Evolutionary conservation across 2,329 filamentous ascomycete species (phyloP), one percentile per base, ranked within the genome.

Genomic region (Neopestalotiopsis rosae): DNA sequence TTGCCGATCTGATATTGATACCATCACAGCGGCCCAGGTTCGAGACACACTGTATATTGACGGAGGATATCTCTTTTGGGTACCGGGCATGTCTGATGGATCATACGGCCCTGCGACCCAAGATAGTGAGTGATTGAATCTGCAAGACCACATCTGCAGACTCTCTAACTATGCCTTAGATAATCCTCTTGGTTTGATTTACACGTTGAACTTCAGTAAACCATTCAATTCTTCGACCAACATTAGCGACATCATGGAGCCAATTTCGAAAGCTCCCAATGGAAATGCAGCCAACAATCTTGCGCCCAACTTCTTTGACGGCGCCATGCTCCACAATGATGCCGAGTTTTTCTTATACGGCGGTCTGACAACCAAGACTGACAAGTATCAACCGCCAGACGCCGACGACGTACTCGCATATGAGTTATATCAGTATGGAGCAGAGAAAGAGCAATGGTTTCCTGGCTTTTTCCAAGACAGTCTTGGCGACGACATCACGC

Each of bases 41-140:
- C 85, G 85, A 57, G 89, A 92, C 73, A 89, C 85, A 1, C 79
- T 92, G 17, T 92, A 91, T 74, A 77, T 93, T 28, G 90, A 93
- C 75, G 91, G 91, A 49, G 91, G 91, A 3, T 71, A 76, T 57
- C 76, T 91, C 12, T 83, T 71, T 69, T 92, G 90, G 89, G 71
- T 79, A 42, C 83, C 84, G 2, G 85, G 84, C 12, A 73, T 87
- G 65, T 76, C 81, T 2, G 81, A 88, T 73, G 88, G 86, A 3
- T 70, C 74, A 5, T 73, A 73, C 58, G 78, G 74, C 0, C 0
- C 62, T 1, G 71, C 77, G 0, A 68, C 68, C 7, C 71, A 71
- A 32, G 82, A 87, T 72, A 77, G 88, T 89, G 77, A 75, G 81
- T 80, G 17, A 30, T 49, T 63, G 20, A 30, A 49, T 12, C 17